phyloP scores from a whole-genome alignment of 2,329 filamentous ascomycete genomes.

The Helotiales sp. region DNA sequence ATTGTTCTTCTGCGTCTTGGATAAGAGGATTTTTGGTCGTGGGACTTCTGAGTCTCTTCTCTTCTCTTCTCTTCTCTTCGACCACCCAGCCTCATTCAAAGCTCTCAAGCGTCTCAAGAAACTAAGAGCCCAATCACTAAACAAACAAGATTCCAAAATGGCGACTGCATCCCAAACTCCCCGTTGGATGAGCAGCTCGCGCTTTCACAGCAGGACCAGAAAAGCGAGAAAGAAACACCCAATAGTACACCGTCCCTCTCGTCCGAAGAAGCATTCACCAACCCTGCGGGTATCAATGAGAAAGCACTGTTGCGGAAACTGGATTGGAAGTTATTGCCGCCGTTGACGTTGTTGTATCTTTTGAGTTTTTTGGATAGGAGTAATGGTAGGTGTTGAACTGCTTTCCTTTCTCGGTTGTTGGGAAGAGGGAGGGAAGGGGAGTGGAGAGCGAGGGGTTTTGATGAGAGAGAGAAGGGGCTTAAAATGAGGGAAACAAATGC shows the following conservation, averaged over 20 bases:
- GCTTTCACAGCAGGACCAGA: not conserved
- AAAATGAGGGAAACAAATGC: not conserved
- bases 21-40: too few relatives aligned
- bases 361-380: constrained; percentile 62
- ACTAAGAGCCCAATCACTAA: too few relatives aligned
- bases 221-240: not conserved
- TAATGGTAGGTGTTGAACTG: constrained; percentile 47
- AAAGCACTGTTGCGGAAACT: constrained; percentile 62
- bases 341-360: constrained; percentile 59
- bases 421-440: not conserved
- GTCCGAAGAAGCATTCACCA: constrained; percentile 27
- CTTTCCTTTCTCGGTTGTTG: not conserved
- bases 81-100: not conserved
- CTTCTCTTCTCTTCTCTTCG: too few relatives aligned
- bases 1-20: too few relatives aligned
- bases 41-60: not conserved
- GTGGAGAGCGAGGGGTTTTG: not conserved
- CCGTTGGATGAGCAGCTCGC: not conserved
- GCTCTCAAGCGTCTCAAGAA: not conserved
- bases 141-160: not conserved
- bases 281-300: constrained; percentile 53
- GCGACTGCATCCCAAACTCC: too few relatives aligned
- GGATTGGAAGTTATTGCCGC: constrained; percentile 57
- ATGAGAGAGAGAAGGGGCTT: not conserved
- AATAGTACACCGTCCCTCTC: constrained; percentile 7